Percentiles rank a stretch among this genome's conserved stretches.
Evolutionary conservation across 495 filamentous ascomycete species (phyloP).

Genomic region (Corynascus novoguineensis): DNA sequence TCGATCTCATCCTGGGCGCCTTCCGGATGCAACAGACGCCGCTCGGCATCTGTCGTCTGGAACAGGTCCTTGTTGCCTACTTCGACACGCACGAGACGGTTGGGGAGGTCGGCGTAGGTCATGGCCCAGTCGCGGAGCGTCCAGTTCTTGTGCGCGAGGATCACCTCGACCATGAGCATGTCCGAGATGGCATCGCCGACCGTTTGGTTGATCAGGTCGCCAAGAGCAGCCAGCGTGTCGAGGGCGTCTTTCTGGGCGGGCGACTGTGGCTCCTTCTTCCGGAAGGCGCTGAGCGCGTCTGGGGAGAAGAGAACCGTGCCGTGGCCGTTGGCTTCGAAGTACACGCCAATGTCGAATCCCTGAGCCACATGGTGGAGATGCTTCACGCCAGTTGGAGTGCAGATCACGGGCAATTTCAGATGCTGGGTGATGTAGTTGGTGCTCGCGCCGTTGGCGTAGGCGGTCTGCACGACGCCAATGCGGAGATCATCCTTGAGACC

Average conservation of each 20-base stretch:
- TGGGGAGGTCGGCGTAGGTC: conserved; percentile 94
- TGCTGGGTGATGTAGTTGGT: conserved; percentile 86
- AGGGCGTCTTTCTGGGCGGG: conserved; percentile 84
- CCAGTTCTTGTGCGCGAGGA: conserved; percentile 94
- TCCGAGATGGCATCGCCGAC: conserved; percentile 95
- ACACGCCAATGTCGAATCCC: conserved; percentile 88
- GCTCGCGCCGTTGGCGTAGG: conserved; percentile 94
- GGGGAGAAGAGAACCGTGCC: conserved; percentile 93
- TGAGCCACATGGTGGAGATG: conserved; percentile 92
- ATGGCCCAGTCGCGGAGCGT: conserved; percentile 81
- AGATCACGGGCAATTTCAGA: conserved; percentile 82
- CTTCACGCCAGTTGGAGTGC: conserved; percentile 94
- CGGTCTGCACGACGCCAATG: conserved; percentile 93
- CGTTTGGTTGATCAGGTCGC: conserved; percentile 92
- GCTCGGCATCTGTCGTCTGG: conserved; percentile 85
- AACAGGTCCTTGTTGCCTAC: conserved; percentile 83
- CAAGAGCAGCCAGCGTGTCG: conserved; percentile 71
- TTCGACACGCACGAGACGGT: conserved; percentile 86
- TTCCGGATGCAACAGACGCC: conserved; percentile 70
- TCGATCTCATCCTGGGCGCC: conserved; percentile 83
- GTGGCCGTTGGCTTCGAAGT: conserved; percentile 98
- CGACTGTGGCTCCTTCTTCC: conserved; percentile 73
- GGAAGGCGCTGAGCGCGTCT: conserved; percentile 69
- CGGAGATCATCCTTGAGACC: conserved; percentile 73
- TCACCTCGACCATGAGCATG: conserved; percentile 91